phyloP scores from a whole-genome alignment of 2,329 filamentous ascomycete species.

The Colletotrichum melonis region DNA sequence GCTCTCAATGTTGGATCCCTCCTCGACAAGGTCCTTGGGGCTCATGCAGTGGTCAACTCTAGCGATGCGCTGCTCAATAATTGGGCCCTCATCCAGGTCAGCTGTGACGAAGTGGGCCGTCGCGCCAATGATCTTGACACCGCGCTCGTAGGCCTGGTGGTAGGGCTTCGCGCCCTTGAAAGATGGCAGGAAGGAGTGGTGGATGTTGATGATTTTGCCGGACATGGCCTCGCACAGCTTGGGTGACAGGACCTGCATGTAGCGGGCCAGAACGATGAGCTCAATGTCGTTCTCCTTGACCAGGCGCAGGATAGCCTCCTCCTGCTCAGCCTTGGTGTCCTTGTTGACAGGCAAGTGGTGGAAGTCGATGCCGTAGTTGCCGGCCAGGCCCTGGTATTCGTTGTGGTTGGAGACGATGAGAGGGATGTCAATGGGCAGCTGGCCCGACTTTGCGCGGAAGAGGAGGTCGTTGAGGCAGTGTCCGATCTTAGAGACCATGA shows the following conservation, averaged over 20 bases:
- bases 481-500: conserved; percentile 92
- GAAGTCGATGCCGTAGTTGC: conserved; percentile 82
- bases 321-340: conserved; percentile 82
- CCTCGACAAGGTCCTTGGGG: conserved; percentile 80
- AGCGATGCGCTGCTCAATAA: conserved; percentile 86
- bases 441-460: conserved; percentile 80
- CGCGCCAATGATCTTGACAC: conserved; percentile 89
- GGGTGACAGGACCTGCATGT: conserved; percentile 88
- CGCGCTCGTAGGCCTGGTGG: conserved; percentile 87
- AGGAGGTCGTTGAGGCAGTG: conserved; percentile 88
- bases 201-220: conserved; percentile 91
- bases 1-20: conserved; percentile 86
- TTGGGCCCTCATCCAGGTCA: conserved; percentile 86
- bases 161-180: conserved; percentile 93
- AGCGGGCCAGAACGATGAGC: conserved; percentile 83
- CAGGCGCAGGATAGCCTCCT: conserved; percentile 76
- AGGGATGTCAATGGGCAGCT: conserved; percentile 80
- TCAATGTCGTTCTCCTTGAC: conserved; percentile 77
- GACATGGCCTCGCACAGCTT: conserved; percentile 82
- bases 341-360: conserved; percentile 83
- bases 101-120: conserved; percentile 89
- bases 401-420: conserved; percentile 86
- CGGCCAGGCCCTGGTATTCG: conserved; percentile 76
- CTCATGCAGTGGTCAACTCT: conserved; percentile 82
- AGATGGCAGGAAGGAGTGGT: conserved; percentile 86